Evolutionary conservation across 192 early-diverging fungal genomes (phyloP).

Genomic region (Entomortierella chlamydospora): DNA sequence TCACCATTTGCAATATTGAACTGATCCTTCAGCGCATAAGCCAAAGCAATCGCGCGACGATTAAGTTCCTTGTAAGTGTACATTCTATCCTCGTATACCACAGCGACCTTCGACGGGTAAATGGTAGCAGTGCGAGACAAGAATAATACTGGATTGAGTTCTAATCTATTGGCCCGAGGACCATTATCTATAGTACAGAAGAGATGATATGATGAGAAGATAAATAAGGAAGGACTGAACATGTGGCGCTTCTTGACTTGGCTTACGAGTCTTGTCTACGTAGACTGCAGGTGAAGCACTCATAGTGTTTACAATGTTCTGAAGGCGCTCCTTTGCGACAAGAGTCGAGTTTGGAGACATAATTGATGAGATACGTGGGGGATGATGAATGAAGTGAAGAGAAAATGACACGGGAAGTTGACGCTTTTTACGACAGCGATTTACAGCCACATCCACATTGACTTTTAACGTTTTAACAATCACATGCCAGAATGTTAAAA

Average conservation of each 20-base stretch:
- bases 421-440: no score
- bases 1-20: slow-evolving; percentile 55
- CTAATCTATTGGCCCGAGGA: slow-evolving; percentile 36
- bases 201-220: not conserved
- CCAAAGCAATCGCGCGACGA: slow-evolving; percentile 56
- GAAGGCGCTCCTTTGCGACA: slow-evolving; percentile 42
- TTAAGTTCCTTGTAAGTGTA: slow-evolving; percentile 61
- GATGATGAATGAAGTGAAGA: no score
- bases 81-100: slow-evolving; percentile 52
- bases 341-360: slow-evolving; percentile 8
- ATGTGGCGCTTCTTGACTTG: no score
- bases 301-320: slow-evolving; percentile 37
- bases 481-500: no score
- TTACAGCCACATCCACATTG: no score
- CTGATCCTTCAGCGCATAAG: slow-evolving; percentile 54
- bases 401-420: no score
- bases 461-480: no score
- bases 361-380: no score
- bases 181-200: not conserved
- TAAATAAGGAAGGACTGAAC: not conserved
- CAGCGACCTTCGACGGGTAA: slow-evolving; percentile 60
- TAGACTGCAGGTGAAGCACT: slow-evolving; percentile 6
- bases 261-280: slow-evolving; percentile 27
- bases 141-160: slow-evolving; percentile 66
- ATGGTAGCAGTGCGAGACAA: slow-evolving; percentile 61